Evolutionary conservation across 2,329 filamentous ascomycete species (phyloP).

Genomic region (Pestalotiopsis sp.): DNA sequence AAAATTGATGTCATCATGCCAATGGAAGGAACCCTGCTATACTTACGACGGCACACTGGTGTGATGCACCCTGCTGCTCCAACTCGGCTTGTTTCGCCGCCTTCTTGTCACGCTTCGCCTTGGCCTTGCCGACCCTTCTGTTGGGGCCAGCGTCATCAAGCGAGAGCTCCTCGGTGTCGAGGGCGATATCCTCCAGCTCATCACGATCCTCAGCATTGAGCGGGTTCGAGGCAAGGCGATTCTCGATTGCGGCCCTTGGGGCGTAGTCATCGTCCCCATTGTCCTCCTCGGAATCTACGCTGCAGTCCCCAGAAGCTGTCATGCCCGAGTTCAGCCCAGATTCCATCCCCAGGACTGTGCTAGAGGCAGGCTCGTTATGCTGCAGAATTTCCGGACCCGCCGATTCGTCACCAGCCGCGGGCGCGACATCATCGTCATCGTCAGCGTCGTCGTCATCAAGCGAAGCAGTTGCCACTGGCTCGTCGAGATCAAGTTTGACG

Average conservation of each 20-base stretch:
- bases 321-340: neutral
- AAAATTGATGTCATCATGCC: neutral
- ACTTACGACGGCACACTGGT: constrained; percentile 30
- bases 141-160: constrained; percentile 22
- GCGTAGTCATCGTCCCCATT: constrained; percentile 45
- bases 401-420: constrained; percentile 10
- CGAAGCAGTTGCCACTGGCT: constrained; percentile 1
- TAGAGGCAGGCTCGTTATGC: neutral
- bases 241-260: constrained; percentile 42
- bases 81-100: constrained; percentile 40
- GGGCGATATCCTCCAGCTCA: neutral
- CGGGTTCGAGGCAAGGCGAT: constrained; percentile 32
- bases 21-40: neutral
- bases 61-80: constrained; percentile 28
- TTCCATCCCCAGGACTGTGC: neutral
- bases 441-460: neutral
- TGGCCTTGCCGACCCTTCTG: constrained; percentile 51
- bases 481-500: constrained; percentile 42
- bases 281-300: constrained; percentile 17
- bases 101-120: constrained; percentile 50
- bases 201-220: constrained; percentile 15
- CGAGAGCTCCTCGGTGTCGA: constrained; percentile 25
- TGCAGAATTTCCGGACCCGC: constrained; percentile 3
- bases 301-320: constrained; percentile 3
- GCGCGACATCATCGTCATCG: neutral